Percentiles rank a stretch among this genome's conserved stretches.
Conservation (phyloP, 2,329 filamentous ascomycete species). For the Dactylellina cionopaga region DNA sequence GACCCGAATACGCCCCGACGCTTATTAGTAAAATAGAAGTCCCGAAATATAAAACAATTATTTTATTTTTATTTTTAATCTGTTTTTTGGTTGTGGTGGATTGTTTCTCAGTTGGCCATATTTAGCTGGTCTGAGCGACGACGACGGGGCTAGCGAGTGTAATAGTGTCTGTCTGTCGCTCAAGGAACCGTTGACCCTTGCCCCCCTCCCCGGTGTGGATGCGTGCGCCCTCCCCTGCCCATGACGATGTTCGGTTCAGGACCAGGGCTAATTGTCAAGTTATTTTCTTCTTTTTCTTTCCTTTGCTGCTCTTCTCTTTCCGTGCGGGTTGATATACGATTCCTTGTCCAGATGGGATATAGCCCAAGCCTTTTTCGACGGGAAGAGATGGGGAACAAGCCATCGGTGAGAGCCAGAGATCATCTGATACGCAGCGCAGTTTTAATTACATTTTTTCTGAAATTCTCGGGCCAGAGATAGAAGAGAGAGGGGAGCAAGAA, state of each 20-base stretch:
- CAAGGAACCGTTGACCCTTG: constrained; percentile 17
- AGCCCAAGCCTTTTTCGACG: neutral
- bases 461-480: too few species aligned
- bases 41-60: too few species aligned
- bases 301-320: constrained; percentile 2
- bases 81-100: neutral
- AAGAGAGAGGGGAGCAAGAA: neutral
- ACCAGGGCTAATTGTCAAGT: constrained; percentile 30
- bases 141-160: too few species aligned
- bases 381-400: neutral
- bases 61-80: too few species aligned
- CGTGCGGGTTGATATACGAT: neutral
- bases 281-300: constrained; percentile 5
- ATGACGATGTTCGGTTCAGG: constrained; percentile 52
- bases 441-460: too few species aligned
- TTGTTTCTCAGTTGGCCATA: constrained; percentile 11
- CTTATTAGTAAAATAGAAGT: too few species aligned
- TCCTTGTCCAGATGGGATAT: constrained; percentile 24
- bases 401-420: constrained; percentile 1
- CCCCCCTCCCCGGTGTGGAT: too few species aligned
- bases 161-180: too few species aligned
- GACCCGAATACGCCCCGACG: constrained; percentile 27
- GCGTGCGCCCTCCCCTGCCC: constrained; percentile 42
- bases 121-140: constrained; percentile 11
- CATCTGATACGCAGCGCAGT: constrained; percentile 19